Evolutionary conservation across 345 rosid genomes (phyloP), one percentile per base, ranked within the genome.

Genomic region (Salix suchowensis): DNA sequence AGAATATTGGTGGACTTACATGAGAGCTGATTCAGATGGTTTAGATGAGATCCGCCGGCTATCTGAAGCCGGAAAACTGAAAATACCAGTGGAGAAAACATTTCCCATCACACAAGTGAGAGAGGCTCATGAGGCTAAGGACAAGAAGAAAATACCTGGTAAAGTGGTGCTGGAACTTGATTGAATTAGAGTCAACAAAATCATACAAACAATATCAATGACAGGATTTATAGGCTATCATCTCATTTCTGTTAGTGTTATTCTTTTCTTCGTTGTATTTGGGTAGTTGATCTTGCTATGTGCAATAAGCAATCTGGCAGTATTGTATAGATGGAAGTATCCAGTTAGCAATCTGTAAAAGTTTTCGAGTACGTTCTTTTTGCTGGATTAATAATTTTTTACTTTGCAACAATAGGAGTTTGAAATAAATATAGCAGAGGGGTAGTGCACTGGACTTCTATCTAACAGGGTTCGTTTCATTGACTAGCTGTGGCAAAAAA

Each of bases 1-100:
- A 93, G 98, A 90, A 72, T 96, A 96, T 81, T 88, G 85, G 80
- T 96, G 97, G 93, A 85, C 89, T 4, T 96, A 85, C 79, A 93
- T 96, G 98, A 90, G 97, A 79, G 98, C 96, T 19, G 99, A 93
- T 84, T 78, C 90, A 10, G 99, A 96, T 83, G 98, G 98, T 73
- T 82, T 93, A 66, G 84, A 80, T 6, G 94, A 86, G 89, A 92
- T 96, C 77, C 89, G 87, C 46, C 78, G 88, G 61, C 86, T 96
- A 54, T 87, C 87, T 67, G 99, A 91, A 86, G 86, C 85, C 4
- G 92, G 93, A 74, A 93, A 88, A 88, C 83, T 96, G 78, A 88
- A 82, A 79, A 86, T 91, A 75, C 99, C 97, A 0, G 88, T 96
- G 19, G 99, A 91, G 50, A 96, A 91, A 84, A 89, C 91, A 23